phyloP scores from a whole-genome alignment of 1,284 basidiomycete genomes.

The Termitomyces sp. region DNA sequence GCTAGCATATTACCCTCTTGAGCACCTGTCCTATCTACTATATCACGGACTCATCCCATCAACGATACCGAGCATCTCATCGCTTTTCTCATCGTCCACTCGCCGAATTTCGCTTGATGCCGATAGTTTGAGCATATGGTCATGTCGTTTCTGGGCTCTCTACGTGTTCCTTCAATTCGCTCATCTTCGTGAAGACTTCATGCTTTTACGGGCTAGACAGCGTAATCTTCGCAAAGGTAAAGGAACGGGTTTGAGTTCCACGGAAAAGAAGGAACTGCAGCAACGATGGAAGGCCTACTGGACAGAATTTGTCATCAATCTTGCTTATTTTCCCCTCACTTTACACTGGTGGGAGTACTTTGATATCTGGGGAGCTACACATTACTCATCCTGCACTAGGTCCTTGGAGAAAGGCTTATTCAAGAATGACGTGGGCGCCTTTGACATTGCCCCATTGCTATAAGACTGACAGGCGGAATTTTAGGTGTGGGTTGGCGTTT shows the following conservation, averaged over 20 bases:
- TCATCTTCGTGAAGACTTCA: conserved; percentile 64
- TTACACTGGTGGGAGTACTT: conserved; percentile 68
- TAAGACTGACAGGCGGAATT: conserved; percentile 1
- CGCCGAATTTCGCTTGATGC: conserved; percentile 43
- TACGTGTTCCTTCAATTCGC: conserved; percentile 73
- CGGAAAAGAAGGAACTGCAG: conserved; percentile 53
- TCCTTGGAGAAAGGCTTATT: conserved; percentile 65
- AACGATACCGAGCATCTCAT: conserved; percentile 38
- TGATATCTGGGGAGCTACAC: neutral
- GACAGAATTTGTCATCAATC: conserved; percentile 70
- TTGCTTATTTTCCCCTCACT: conserved; percentile 75
- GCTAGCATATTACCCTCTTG: conserved; percentile 78
- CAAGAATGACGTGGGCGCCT: conserved; percentile 49
- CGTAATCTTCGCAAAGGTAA: conserved; percentile 55
- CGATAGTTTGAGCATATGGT: conserved; percentile 55
- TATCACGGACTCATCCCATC: conserved; percentile 60
- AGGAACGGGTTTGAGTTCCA: conserved; percentile 37
- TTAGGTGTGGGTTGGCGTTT: conserved; percentile 58
- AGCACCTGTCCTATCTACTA: conserved; percentile 71
- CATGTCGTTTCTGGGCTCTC: conserved; percentile 70
- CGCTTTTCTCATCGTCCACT: conserved; percentile 37
- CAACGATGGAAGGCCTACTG: conserved; percentile 66
- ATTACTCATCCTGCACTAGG: conserved; percentile 35
- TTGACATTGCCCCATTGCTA: neutral
- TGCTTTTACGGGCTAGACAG: conserved; percentile 50